These are phyloP conservation scores for Rhodomyrtus tomentosa DNA, from an alignment of 345 rosid species.

Conservation along the genomic window DNA sequence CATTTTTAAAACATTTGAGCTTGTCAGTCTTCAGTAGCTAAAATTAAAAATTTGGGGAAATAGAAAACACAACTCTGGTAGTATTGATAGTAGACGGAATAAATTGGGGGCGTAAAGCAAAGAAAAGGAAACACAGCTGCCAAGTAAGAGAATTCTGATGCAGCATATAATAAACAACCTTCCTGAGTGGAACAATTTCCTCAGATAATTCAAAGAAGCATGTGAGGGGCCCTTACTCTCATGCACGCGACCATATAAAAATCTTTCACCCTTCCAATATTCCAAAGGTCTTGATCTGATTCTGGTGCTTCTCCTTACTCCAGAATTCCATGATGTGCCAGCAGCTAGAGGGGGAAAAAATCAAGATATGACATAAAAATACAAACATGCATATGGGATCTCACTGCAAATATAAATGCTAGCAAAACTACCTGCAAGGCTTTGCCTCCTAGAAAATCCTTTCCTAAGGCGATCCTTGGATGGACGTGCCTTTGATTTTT, in stretches of 20 bases:
- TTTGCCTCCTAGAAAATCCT: constrained; percentile 42
- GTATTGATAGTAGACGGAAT: neutral
- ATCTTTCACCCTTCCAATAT: constrained; percentile 94
- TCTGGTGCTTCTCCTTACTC: constrained; percentile 79
- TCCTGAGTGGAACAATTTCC: neutral
- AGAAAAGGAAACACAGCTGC: neutral
- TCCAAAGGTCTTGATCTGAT: constrained; percentile 82
- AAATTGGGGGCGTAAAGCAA: neutral
- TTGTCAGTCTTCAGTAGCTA: neutral
- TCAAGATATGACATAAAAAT: neutral
- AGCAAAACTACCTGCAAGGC: constrained; percentile 63
- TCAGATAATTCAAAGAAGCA: neutral
- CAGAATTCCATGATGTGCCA: constrained; percentile 53
- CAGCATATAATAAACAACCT: neutral
- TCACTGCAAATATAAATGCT: constrained; percentile 3
- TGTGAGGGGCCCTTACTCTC: constrained; percentile 41
- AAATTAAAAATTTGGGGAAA: neutral
- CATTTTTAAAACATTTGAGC: neutral
- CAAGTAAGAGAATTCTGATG: neutral
- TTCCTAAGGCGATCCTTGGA: constrained; percentile 17
- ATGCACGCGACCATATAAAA: constrained; percentile 81
- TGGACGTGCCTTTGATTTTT: constrained; percentile 12
- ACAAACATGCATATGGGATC: neutral
- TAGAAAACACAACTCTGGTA: neutral
- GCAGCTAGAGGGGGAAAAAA: constrained; percentile 21